A percentile compares a stretch with the other conserved stretches of the same genome.
Conservation (phyloP, 768 basidiomycete species). For the Daedaleopsis nitida region DNA sequence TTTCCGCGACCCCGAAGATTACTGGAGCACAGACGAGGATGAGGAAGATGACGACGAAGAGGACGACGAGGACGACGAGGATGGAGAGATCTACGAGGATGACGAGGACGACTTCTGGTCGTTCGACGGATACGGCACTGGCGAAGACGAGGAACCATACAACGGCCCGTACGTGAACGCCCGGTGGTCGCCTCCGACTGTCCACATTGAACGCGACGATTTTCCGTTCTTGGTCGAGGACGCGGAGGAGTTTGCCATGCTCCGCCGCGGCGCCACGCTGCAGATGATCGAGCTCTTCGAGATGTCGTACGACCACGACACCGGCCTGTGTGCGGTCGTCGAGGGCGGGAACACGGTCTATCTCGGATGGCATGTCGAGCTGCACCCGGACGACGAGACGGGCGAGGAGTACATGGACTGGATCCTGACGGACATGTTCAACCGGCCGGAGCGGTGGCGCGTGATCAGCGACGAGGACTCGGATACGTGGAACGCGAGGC, state of each 20-base stretch:
- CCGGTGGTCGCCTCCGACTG: conserved; percentile 60
- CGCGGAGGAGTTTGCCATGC: conserved; percentile 41
- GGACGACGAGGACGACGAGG: conserved; percentile 34
- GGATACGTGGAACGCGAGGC: conserved; percentile 46
- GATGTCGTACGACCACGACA: conserved; percentile 55
- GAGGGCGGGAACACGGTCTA: conserved; percentile 47
- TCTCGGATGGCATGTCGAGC: conserved; percentile 69
- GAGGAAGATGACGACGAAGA: conserved; percentile 32
- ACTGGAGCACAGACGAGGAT: conserved; percentile 28
- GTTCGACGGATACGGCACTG: conserved; percentile 30
- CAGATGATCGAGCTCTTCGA: conserved; percentile 59
- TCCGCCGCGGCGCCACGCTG: conserved; percentile 60
- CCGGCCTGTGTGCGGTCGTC: conserved; percentile 51
- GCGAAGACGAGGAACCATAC: conserved; percentile 34
- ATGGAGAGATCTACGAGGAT: conserved; percentile 31
- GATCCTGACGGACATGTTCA: conserved; percentile 41
- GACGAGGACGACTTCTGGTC: conserved; percentile 33
- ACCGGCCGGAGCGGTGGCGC: conserved; percentile 48
- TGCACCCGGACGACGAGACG: conserved; percentile 43
- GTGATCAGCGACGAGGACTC: conserved; percentile 34
- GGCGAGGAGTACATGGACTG: conserved; percentile 45
- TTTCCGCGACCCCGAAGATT: conserved; percentile 46
- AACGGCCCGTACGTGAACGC: conserved; percentile 45
- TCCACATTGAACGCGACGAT: conserved; percentile 37
- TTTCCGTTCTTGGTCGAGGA: conserved; percentile 36